Evolutionary conservation across 139 green algal genomes (phyloP), one percentile per base, ranked within the genome.

Genomic region (Closterium sp.): DNA sequence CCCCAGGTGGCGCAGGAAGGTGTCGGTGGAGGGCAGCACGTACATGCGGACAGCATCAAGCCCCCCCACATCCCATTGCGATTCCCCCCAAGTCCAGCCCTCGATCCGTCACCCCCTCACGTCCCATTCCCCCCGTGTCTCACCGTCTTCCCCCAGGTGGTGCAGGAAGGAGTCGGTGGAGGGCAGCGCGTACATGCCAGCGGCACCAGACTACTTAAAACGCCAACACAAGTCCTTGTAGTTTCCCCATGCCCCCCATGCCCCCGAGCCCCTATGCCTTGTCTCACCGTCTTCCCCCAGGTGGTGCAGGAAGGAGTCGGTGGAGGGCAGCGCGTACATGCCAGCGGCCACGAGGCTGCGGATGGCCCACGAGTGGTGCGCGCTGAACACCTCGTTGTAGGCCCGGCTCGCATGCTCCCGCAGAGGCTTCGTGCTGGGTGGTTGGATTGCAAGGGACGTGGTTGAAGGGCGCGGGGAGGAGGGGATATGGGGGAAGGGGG

Each of bases 321-420:
- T 88, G 84, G 88, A 69, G 32, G 91, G 91, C 28, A 93, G 83
- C 30, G 91, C 55, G 28, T 89, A 66, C 91, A 93, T 89, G 32
- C 91, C 88, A 35, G 33, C 64, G 23, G 28, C 55, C 0, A 93
- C 91, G 31, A 83, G 31, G 43, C 91, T 93, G 30, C 66, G 87
- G 35, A 93, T 93, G 30, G 87, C 36, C 91, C 91, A 93, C 21
- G 32, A 87, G 43, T 93, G 91, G 88, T 93, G 84, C 32, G 89
- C 89, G 23, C 89, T 34, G 38, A 93, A 88, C 36, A 88, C 88
- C 33, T 64, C 28, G 19, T 89, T 32, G 36, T 93, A 93, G 8
- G 91, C 91, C 64, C 90, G 31, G 8, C 32, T n/a, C 43, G 91
- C 91, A 38, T 34, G 32, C 85, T 34, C 85, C 85, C 85, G 19